Evolutionary conservation across 257 asterid genomes (phyloP), one percentile per base, ranked within the genome.

Genomic region (Craterostigma plantagineum): DNA sequence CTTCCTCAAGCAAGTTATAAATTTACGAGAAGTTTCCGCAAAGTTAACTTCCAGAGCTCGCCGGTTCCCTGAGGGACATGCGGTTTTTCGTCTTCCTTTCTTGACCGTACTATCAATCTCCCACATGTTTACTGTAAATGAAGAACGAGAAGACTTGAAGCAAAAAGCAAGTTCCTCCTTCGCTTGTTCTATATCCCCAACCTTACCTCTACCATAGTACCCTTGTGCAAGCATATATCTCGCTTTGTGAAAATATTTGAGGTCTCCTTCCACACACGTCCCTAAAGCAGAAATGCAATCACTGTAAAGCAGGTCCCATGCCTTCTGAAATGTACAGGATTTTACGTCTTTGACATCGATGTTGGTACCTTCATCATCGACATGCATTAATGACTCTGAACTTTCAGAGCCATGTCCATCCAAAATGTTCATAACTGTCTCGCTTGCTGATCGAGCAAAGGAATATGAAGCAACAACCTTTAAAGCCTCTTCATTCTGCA

Each of bases 71-170:
- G 81, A 72, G 46, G 72, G 74, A 57, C 91, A 79, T 27, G 72
- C 85, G 39, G 81, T 65, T 72, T 71, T 87, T 58, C 95, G 91
- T 53, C 93, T 82, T 72, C 93, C 98, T 63, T 76, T 82, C 71
- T 82, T 87, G 55, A 82, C 93, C 42, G 46, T 82, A 69, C 98
- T 79, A 69, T 87, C 93, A 63, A 87, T 87, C 77, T 87, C 98
- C 98, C 98, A 87, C 98, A 87, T 87, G 64, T 87, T 82, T 62
- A 87, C 60, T 40, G 95, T 82, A 66, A 87, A 87, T 38, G 92
- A 63, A 43, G 98, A 82, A 48, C 98, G 95, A 27, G 81, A 55
- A 14, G 98, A 82, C 73, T 74, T 87, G 54, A 87, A 87, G 75
- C 98, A 87, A 68, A 87, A 87, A 17, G 98, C 82, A 52, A 87